phyloP scores from a whole-genome alignment of 768 basidiomycete genomes.

The Calocybe gangraenosa region DNA sequence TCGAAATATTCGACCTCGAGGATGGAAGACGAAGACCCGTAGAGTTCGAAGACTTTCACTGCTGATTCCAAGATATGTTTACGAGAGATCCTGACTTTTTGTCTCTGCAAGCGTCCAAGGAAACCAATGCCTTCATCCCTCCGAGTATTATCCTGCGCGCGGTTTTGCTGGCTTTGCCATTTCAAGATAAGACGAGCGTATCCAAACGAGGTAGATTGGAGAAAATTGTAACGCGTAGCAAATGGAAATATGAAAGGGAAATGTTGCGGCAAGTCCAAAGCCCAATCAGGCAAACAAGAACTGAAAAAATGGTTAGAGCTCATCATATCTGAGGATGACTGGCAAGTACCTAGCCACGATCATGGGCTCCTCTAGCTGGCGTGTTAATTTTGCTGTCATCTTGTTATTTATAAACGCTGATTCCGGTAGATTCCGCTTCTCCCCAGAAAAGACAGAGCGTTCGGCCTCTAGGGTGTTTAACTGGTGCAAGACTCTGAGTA shows the following conservation, averaged over 20 bases:
- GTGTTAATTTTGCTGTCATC: constrained; percentile 93
- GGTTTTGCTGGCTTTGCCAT: constrained; percentile 86
- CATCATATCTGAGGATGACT: not conserved
- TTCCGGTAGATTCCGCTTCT: constrained; percentile 64
- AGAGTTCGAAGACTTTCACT: constrained; percentile 94
- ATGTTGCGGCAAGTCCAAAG: constrained; percentile 89
- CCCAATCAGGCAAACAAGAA: constrained; percentile 97
- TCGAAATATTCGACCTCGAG: constrained; percentile 99
- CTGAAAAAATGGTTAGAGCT: constrained; percentile 34
- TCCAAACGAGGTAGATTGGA: constrained; percentile 97
- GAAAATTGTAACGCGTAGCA: constrained; percentile 93
- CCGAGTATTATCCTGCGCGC: constrained; percentile 73
- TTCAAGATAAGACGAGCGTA: constrained; percentile 93
- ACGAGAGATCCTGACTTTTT: constrained; percentile 95
- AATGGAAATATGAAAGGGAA: constrained; percentile 99
- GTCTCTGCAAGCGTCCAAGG: constrained; percentile 87
- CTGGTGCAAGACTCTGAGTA: constrained; percentile 83
- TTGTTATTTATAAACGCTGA: constrained; percentile 96
- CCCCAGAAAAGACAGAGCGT: constrained; percentile 43
- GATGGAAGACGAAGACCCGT: constrained; percentile 89
- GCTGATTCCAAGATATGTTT: constrained; percentile 94
- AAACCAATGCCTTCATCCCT: constrained; percentile 91
- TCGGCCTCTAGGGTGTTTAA: constrained; percentile 74
- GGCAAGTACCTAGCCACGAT: constrained; percentile 86
- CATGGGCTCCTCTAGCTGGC: constrained; percentile 97